phyloP scores from a whole-genome alignment of 495 filamentous ascomycete genomes.

The Penicillium macrosclerotiorum region DNA sequence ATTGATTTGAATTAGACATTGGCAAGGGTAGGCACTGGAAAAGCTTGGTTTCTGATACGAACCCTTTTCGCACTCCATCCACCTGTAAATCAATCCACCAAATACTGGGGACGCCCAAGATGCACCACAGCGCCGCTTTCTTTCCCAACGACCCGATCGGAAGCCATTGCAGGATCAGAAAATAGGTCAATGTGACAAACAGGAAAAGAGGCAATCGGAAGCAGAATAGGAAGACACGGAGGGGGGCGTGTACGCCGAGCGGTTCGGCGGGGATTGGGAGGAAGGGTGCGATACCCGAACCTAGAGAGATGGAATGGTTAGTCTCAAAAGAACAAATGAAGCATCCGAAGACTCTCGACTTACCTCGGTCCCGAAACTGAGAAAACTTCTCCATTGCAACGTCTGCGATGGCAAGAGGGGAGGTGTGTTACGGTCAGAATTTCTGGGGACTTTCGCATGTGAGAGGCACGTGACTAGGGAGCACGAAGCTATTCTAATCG shows the following conservation, averaged over 20 bases:
- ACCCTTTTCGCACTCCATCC: conserved; percentile 90
- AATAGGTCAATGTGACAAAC: conserved; percentile 64
- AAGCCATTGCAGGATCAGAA: conserved; percentile 79
- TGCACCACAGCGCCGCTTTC: conserved; percentile 82
- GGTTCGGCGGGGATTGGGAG: conserved; percentile 68
- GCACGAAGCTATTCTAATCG: background rate
- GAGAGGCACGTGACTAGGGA: conserved; percentile 15
- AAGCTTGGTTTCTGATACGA: too few species aligned
- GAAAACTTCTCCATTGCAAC: conserved; percentile 90
- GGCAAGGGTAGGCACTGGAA: background rate
- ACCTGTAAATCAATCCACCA: conserved; percentile 99
- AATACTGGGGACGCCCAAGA: conserved; percentile 81
- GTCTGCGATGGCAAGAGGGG: background rate
- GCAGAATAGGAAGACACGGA: conserved; percentile 70
- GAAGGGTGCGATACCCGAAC: conserved; percentile 95
- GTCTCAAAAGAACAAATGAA: background rate
- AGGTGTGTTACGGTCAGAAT: background rate
- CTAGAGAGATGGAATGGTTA: conserved; percentile 44
- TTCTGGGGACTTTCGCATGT: conserved; percentile 13
- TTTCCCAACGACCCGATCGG: conserved; percentile 75
- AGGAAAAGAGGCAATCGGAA: conserved; percentile 79
- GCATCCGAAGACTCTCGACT: conserved; percentile 8
- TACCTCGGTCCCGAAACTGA: conserved; percentile 92
- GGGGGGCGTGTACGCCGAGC: conserved; percentile 56
- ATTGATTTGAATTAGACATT: background rate